A percentile compares a stretch with the other conserved stretches of the same genome.
phyloP scores from a whole-genome alignment of 192 early-diverging fungal genomes.

The Fimicolochytrium jonesii region DNA sequence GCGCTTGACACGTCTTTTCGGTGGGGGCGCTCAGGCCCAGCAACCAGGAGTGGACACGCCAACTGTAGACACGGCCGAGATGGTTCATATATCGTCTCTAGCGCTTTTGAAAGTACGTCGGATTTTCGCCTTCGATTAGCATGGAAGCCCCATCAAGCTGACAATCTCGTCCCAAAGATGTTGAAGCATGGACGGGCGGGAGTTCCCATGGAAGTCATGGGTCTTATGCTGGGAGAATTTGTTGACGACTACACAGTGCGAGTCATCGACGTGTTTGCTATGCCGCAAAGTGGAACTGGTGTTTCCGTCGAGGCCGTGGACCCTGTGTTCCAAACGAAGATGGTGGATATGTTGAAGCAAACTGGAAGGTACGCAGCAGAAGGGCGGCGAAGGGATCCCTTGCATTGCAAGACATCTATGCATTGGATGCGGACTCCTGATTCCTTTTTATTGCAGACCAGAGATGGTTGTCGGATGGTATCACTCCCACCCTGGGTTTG shows the following conservation, averaged over 20 bases:
- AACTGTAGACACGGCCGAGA: slow-evolving; percentile 97
- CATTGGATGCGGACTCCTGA: too few relatives aligned
- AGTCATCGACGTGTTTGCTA: slow-evolving; percentile 99
- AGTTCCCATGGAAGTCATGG: slow-evolving; percentile 99
- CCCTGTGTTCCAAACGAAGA: slow-evolving; percentile 98
- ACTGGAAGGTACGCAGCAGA: slow-evolving; percentile 72
- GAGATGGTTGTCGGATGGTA: slow-evolving; percentile 99
- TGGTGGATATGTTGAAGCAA: slow-evolving; percentile 99
- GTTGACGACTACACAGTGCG: slow-evolving; percentile 99
- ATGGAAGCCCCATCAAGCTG: too few relatives aligned
- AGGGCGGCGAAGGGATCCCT: too few relatives aligned
- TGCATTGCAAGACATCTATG: too few relatives aligned
- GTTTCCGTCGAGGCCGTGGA: slow-evolving; percentile 99
- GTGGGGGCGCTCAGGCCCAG: slow-evolving; percentile 21
- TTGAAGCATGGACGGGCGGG: slow-evolving; percentile 79
- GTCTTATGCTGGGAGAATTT: slow-evolving; percentile 99
- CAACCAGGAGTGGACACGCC: slow-evolving; percentile 71
- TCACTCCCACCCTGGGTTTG: slow-evolving; percentile 99
- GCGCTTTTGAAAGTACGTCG: slow-evolving; percentile 84
- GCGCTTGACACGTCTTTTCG: slow-evolving; percentile 40
- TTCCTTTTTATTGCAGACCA: slow-evolving; percentile 56
- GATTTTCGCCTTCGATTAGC: background rate
- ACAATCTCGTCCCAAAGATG: slow-evolving; percentile 18
- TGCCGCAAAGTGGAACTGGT: slow-evolving; percentile 99
- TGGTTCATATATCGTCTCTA: slow-evolving; percentile 98